Percentiles rank a stretch among this genome's conserved stretches.
These are phyloP conservation scores for Pilobolus umbonatus DNA, from an alignment of 192 early-diverging fungal genomes.

Conservation along the genomic window DNA sequence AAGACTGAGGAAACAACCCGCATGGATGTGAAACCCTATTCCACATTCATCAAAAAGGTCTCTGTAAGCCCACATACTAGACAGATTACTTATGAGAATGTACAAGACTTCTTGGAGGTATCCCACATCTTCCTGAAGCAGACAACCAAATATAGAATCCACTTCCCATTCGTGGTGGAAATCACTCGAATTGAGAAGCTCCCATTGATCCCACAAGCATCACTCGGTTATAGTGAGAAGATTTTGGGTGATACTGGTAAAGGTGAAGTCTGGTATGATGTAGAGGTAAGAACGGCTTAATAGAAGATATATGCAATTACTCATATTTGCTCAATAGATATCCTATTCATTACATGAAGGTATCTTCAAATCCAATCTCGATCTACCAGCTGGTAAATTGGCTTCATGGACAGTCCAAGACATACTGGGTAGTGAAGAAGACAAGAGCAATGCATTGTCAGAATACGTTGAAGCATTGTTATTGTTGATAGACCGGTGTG, in stretches of 20 bases:
- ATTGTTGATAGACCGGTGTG: conserved; percentile 30
- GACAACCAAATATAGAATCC: conserved; percentile 27
- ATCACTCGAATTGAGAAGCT: conserved; percentile 32
- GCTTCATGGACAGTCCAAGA: conserved; percentile 35
- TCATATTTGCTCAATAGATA: conserved; percentile 16
- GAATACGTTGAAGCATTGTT: conserved; percentile 33
- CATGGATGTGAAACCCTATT: conserved; percentile 37
- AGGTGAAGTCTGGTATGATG: conserved; percentile 29
- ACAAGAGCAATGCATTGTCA: conserved; percentile 9
- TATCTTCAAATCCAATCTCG: conserved; percentile 24
- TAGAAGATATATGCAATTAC: background rate
- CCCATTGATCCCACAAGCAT: conserved; percentile 17
- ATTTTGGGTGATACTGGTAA: conserved; percentile 24
- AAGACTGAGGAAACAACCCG: conserved; percentile 20
- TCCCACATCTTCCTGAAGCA: conserved; percentile 27
- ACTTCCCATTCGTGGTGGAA: conserved; percentile 40
- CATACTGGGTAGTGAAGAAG: conserved; percentile 25
- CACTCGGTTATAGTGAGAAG: conserved; percentile 19
- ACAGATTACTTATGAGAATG: conserved; percentile 34
- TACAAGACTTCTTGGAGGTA: conserved; percentile 34
- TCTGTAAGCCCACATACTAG: conserved; percentile 17
- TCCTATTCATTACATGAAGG: conserved; percentile 13
- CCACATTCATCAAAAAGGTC: conserved; percentile 40
- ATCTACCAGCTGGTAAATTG: conserved; percentile 24
- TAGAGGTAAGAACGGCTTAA: conserved; percentile 25